Evolutionary conservation across 2,329 filamentous ascomycete genomes (phyloP).

Genomic region (Dactylellina drechsleri): DNA sequence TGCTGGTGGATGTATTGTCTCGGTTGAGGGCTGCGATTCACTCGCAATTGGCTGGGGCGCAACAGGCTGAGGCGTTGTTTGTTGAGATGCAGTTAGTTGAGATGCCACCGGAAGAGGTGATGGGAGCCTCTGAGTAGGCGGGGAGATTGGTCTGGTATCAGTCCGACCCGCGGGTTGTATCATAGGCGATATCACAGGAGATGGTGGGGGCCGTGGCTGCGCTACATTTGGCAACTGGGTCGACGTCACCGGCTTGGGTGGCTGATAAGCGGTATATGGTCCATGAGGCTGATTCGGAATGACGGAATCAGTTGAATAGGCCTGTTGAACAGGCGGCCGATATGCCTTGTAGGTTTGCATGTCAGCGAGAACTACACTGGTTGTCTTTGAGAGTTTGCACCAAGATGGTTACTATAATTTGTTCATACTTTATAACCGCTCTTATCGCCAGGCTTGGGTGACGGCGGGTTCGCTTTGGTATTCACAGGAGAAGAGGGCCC

Average conservation of each 20-base stretch:
- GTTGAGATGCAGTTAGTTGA: too few species aligned
- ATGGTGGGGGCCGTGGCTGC: slow-evolving; percentile 26
- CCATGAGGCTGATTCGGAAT: slow-evolving; percentile 53
- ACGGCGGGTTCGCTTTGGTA: slow-evolving; percentile 41
- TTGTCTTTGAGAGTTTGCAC: not conserved
- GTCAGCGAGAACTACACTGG: not conserved
- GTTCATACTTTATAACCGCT: slow-evolving; percentile 39
- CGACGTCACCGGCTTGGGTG: slow-evolving; percentile 48
- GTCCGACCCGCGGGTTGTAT: slow-evolving; percentile 30
- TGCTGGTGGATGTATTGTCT: not conserved
- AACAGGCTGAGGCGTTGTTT: too few species aligned
- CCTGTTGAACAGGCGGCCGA: slow-evolving; percentile 51
- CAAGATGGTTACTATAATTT: not conserved
- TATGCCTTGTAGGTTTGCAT: slow-evolving; percentile 28
- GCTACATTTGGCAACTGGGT: slow-evolving; percentile 50
- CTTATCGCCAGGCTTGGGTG: slow-evolving; percentile 35
- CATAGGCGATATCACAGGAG: slow-evolving; percentile 47
- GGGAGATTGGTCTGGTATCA: slow-evolving; percentile 47
- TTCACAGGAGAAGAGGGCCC: slow-evolving; percentile 42
- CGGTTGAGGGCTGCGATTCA: not conserved
- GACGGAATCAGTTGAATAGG: slow-evolving; percentile 52
- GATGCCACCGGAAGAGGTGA: slow-evolving; percentile 25
- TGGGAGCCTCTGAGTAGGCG: slow-evolving; percentile 46
- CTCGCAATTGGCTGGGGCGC: not conserved
- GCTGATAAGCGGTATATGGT: slow-evolving; percentile 51